Evolutionary conservation across 192 early-diverging fungal species (phyloP).

Genomic region (Coemansia sp.): DNA sequence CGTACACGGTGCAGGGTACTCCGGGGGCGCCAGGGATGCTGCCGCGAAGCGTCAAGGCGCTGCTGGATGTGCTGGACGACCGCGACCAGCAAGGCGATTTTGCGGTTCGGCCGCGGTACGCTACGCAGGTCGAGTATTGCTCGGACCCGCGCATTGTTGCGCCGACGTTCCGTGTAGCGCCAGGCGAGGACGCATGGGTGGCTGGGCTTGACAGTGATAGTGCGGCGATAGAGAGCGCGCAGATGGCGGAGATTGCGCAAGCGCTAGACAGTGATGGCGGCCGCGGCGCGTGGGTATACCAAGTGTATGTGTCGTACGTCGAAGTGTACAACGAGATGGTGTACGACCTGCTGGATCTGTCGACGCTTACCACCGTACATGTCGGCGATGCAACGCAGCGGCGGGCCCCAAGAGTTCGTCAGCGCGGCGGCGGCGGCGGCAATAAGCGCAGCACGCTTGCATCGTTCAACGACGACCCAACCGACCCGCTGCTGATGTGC

Average conservation of each 20-base stretch:
- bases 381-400: slow-evolving; percentile 5
- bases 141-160: slow-evolving; percentile 34
- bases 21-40: slow-evolving; percentile 55
- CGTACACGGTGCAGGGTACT: slow-evolving; percentile 64
- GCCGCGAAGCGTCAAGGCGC: slow-evolving; percentile 58
- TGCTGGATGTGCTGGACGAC: slow-evolving; percentile 58
- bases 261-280: slow-evolving; percentile 17
- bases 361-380: slow-evolving; percentile 47
- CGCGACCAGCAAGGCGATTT: slow-evolving; percentile 39
- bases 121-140: slow-evolving; percentile 48
- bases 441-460: background rate
- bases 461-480: slow-evolving; percentile 11
- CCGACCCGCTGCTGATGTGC: slow-evolving; percentile 31
- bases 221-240: background rate
- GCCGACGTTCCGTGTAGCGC: slow-evolving; percentile 34
- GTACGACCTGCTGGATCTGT: slow-evolving; percentile 73
- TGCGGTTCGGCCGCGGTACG: slow-evolving; percentile 33
- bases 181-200: slow-evolving; percentile 50
- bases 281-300: slow-evolving; percentile 63
- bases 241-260: slow-evolving; percentile 17
- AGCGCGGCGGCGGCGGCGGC: background rate
- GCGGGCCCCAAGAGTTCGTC: background rate
- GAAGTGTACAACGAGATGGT: slow-evolving; percentile 90
- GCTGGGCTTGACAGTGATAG: slow-evolving; percentile 10
- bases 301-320: slow-evolving; percentile 83